Conservation (phyloP, 768 basidiomycete species). For the Hypsizygus marmoreus region DNA sequence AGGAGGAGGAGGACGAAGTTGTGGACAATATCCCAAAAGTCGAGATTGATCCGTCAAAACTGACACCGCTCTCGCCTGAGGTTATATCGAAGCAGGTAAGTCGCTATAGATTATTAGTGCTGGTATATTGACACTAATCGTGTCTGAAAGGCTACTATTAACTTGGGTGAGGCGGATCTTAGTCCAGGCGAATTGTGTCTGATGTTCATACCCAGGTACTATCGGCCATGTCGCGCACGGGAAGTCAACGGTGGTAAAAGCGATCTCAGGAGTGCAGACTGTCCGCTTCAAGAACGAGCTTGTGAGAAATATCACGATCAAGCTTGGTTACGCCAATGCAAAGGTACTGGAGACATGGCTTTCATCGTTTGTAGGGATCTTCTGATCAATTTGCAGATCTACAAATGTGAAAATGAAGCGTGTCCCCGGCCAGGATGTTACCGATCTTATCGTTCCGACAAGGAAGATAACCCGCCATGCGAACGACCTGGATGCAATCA, state of each 20-base stretch:
- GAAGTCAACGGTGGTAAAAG: conserved; percentile 96
- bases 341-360: conserved; percentile 65
- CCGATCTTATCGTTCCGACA: conserved; percentile 89
- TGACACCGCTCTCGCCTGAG: conserved; percentile 87
- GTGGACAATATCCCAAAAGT: conserved; percentile 61
- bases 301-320: conserved; percentile 98
- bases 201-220: conserved; percentile 59
- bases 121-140: conserved; percentile 10
- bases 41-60: conserved; percentile 77
- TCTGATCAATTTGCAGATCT: conserved; percentile 64
- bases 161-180: conserved; percentile 62
- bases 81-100: conserved; percentile 90
- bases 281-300: conserved; percentile 99
- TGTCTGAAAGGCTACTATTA: conserved; percentile 85
- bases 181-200: conserved; percentile 6
- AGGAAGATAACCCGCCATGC: conserved; percentile 92
- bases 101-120: not conserved
- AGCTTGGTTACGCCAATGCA: conserved; percentile 98
- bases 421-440: conserved; percentile 96
- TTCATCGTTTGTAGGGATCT: conserved; percentile 6
- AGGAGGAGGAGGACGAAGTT: conserved; percentile 60
- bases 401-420: conserved; percentile 92
- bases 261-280: conserved; percentile 97
- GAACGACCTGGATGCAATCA: conserved; percentile 91
- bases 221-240: conserved; percentile 99